Conservation (phyloP, 768 basidiomycete genomes). For the Tricholoma sp. region DNA sequence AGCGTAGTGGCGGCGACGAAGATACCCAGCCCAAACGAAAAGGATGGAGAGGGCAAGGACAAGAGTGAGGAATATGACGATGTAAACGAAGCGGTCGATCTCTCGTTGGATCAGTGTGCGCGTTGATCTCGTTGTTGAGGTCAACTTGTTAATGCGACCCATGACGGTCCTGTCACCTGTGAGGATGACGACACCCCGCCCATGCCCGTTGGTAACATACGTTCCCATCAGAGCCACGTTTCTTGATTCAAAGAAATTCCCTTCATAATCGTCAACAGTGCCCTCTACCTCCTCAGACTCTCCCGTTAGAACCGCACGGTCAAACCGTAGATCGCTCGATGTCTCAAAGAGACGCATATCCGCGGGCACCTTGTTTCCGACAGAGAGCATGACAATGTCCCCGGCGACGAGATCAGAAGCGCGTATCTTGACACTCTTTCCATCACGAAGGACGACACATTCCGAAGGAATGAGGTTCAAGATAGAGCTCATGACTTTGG, state of each 20-base stretch:
- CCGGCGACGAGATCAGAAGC: conserved; percentile 13
- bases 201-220: conserved; percentile 36
- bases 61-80: conserved; percentile 38
- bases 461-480: conserved; percentile 16
- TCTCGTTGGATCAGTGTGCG: conserved; percentile 44
- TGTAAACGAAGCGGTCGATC: conserved; percentile 48
- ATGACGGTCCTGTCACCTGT: conserved; percentile 40
- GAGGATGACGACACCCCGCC: conserved; percentile 36
- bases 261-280: conserved; percentile 38
- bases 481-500: conserved; percentile 17
- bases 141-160: conserved; percentile 54
- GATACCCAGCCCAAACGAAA: conserved; percentile 38
- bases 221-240: conserved; percentile 47
- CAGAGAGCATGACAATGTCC: conserved; percentile 11
- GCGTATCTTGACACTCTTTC: conserved; percentile 10
- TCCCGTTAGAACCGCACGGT: conserved; percentile 50
- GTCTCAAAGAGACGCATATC: conserved; percentile 51
- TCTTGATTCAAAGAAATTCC: conserved; percentile 42
- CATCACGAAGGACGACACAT: conserved; percentile 13
- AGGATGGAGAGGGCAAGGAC: conserved; percentile 39
- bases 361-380: conserved; percentile 17
- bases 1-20: conserved; percentile 31
- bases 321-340: conserved; percentile 47
- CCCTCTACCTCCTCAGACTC: conserved; percentile 43
- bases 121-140: conserved; percentile 40